phyloP scores from a whole-genome alignment of 352 stramenopile genomes.

The Globisporangium spiculum region DNA sequence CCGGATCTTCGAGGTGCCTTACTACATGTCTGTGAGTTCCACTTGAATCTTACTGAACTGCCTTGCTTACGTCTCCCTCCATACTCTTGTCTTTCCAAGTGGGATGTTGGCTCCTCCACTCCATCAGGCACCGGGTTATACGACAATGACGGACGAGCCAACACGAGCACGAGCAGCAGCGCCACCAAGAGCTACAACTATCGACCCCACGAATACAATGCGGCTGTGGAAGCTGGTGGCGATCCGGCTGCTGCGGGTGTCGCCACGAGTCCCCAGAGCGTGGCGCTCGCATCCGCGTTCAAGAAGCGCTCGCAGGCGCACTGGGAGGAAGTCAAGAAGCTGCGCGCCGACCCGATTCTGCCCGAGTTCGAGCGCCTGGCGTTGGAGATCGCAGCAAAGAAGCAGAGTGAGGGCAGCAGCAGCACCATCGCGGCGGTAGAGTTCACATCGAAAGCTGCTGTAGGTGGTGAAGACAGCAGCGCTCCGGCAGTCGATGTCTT shows the following conservation, averaged over 20 bases:
- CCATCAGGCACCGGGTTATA: not conserved
- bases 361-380: slow-evolving; percentile 28
- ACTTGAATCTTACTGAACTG: not conserved
- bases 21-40: not conserved
- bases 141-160: not conserved
- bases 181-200: slow-evolving; percentile 19
- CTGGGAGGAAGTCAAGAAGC: slow-evolving; percentile 43
- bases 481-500: slow-evolving; percentile 24
- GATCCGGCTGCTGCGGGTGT: not conserved
- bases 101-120: not conserved
- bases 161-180: slow-evolving; percentile 12
- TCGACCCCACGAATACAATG: not conserved
- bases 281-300: slow-evolving; percentile 44
- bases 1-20: slow-evolving; percentile 14
- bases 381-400: slow-evolving; percentile 18
- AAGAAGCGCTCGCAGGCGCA: slow-evolving; percentile 35
- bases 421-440: slow-evolving; percentile 13
- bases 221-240: not conserved
- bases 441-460: slow-evolving; percentile 10
- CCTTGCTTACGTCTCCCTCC: not conserved
- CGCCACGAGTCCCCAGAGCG: slow-evolving; percentile 19
- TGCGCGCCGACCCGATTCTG: slow-evolving; percentile 49
- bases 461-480: slow-evolving; percentile 7
- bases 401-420: slow-evolving; percentile 15
- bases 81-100: slow-evolving; percentile 9